Conservation (phyloP, 1,139 yeast species). For the Dujonia santamariae region DNA sequence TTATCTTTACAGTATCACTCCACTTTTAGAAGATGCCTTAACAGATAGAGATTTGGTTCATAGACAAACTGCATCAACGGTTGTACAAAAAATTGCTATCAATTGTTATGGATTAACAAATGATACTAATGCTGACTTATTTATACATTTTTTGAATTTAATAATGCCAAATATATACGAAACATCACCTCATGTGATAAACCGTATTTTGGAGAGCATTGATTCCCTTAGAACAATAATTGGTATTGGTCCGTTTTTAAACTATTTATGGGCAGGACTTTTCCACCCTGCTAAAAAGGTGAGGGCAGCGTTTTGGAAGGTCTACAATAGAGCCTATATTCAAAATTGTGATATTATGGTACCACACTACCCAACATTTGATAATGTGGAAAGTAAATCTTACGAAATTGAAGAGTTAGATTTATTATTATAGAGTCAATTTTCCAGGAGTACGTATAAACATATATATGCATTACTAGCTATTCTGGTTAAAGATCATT, state of each 20-base stretch:
- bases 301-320: slow-evolving; percentile 78
- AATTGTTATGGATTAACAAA: slow-evolving; percentile 74
- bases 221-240: slow-evolving; percentile 70
- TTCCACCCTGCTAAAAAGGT: slow-evolving; percentile 94
- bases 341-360: slow-evolving; percentile 75
- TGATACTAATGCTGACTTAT: slow-evolving; percentile 64
- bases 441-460: too few species aligned
- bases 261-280: slow-evolving; percentile 83
- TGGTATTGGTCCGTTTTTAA: slow-evolving; percentile 73
- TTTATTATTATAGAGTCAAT: slow-evolving; percentile 22
- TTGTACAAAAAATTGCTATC: slow-evolving; percentile 76
- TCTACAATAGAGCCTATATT: slow-evolving; percentile 75
- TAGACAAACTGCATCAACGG: slow-evolving; percentile 93
- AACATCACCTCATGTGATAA: slow-evolving; percentile 92
- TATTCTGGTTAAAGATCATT: too few species aligned
- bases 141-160: slow-evolving; percentile 68
- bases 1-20: slow-evolving; percentile 77
- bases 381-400: slow-evolving; percentile 20
- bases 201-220: slow-evolving; percentile 75
- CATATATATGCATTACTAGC: neutral
- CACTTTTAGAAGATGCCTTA: slow-evolving; percentile 84
- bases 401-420: slow-evolving; percentile 39
- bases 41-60: slow-evolving; percentile 91
- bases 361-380: slow-evolving; percentile 73
- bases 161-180: slow-evolving; percentile 84